A percentile compares a stretch with the other conserved stretches of the same genome.
phyloP scores from a whole-genome alignment of 2,329 filamentous ascomycete genomes.

The Ascochyta lentis region DNA sequence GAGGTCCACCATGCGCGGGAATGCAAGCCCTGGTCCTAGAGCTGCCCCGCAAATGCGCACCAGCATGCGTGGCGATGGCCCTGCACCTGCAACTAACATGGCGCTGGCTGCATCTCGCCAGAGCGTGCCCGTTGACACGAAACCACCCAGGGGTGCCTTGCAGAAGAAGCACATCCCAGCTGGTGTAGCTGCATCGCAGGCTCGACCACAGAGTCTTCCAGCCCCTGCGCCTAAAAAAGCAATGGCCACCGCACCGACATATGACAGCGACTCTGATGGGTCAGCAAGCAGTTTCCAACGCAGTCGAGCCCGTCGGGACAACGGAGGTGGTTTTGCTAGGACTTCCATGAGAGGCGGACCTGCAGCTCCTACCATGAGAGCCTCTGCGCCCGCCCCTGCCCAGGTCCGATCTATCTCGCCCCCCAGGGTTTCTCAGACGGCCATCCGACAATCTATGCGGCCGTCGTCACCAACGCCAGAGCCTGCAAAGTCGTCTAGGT shows the following conservation, averaged over 20 bases:
- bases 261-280: slow-evolving; percentile 53
- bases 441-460: slow-evolving; percentile 44
- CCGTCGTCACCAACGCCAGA: slow-evolving; percentile 37
- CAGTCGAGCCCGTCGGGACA: slow-evolving; percentile 48
- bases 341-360: slow-evolving; percentile 70
- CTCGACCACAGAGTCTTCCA: slow-evolving; percentile 39
- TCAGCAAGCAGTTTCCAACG: slow-evolving; percentile 80
- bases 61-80: slow-evolving; percentile 47
- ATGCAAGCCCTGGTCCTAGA: slow-evolving; percentile 11
- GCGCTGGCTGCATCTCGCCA: slow-evolving; percentile 46
- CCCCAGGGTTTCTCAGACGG: slow-evolving; percentile 30
- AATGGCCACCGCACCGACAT: slow-evolving; percentile 33
- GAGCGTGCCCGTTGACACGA: slow-evolving; percentile 36
- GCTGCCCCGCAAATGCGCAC: slow-evolving; percentile 41
- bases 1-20: slow-evolving; percentile 47
- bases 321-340: slow-evolving; percentile 65
- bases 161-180: slow-evolving; percentile 50
- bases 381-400: slow-evolving; percentile 25
- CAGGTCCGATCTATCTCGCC: slow-evolving; percentile 52
- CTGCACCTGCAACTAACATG: slow-evolving; percentile 30
- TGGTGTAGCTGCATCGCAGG: slow-evolving; percentile 24
- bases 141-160: slow-evolving; percentile 43
- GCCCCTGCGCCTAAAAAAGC: slow-evolving; percentile 22
- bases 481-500: slow-evolving; percentile 58
- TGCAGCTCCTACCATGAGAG: slow-evolving; percentile 41